Percentiles rank a stretch among this genome's conserved stretches.
These are phyloP conservation scores for Phytophthora chlamydospora DNA, from an alignment of 352 stramenopile species.

Conservation along the genomic window DNA sequence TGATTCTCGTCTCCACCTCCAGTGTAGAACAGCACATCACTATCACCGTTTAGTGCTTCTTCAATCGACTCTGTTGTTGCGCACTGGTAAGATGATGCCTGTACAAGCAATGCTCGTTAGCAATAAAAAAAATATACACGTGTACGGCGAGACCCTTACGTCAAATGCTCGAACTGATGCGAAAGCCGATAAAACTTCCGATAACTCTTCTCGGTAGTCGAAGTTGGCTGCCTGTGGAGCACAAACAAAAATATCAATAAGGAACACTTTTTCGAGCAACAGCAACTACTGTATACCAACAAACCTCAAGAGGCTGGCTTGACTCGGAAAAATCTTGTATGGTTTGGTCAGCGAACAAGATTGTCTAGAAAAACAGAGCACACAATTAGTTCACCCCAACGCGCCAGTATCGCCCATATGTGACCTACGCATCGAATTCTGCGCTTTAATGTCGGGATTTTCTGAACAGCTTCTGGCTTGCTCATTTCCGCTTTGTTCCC, in stretches of 20 bases:
- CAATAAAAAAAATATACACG: not conserved
- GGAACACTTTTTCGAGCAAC: not conserved
- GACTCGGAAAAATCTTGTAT: constrained; percentile 33
- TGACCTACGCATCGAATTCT: constrained; percentile 34
- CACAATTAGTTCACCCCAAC: not conserved
- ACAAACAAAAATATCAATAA: constrained; percentile 4
- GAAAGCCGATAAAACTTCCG: constrained; percentile 49
- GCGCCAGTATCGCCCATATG: not conserved
- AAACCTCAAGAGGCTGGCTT: constrained; percentile 35
- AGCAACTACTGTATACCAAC: not conserved
- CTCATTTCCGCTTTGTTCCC: constrained; percentile 17
- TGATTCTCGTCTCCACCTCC: constrained; percentile 42
- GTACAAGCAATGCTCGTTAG: constrained; percentile 1
- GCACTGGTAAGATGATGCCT: constrained; percentile 45
- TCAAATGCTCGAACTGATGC: constrained; percentile 47
- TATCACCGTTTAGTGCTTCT: constrained; percentile 34
- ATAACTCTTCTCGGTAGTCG: constrained; percentile 60
- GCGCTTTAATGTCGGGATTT: constrained; percentile 13
- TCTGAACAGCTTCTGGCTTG: constrained; percentile 17
- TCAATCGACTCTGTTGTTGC: constrained; percentile 41
- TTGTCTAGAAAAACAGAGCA: constrained; percentile 21
- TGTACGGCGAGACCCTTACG: constrained; percentile 22
- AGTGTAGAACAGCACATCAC: constrained; percentile 51
- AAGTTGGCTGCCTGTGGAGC: constrained; percentile 29
- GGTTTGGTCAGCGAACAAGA: constrained; percentile 37